These are phyloP conservation scores for Lepraria neglecta DNA, from an alignment of 495 filamentous ascomycete species.

Conservation along the genomic window DNA sequence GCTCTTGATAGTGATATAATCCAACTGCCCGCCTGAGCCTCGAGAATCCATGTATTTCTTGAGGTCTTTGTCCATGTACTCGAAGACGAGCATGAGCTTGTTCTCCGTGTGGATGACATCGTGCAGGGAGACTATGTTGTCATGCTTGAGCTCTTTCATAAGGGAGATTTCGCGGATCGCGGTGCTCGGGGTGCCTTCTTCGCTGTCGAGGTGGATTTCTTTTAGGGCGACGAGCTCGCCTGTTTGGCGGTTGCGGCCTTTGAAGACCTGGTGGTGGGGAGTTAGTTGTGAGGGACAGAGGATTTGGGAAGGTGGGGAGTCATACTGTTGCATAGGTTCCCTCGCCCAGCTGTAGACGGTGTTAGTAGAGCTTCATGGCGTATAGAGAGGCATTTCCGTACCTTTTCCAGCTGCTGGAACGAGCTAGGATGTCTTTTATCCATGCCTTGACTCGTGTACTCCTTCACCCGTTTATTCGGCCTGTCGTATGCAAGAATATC, in stretches of 20 bases:
- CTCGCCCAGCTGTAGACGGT: constrained; percentile 66
- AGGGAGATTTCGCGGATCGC: constrained; percentile 97
- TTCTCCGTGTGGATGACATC: constrained; percentile 99
- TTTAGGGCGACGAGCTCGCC: constrained; percentile 96
- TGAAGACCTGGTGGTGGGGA: constrained; percentile 68
- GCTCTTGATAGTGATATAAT: constrained; percentile 82
- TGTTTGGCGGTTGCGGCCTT: constrained; percentile 91
- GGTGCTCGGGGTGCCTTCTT: constrained; percentile 97
- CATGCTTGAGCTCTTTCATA: constrained; percentile 98
- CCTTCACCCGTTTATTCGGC: background rate
- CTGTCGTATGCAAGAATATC: constrained; percentile 15
- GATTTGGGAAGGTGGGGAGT: constrained; percentile 31
- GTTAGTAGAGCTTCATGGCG: constrained; percentile 22
- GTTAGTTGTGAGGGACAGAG: background rate
- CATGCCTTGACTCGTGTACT: constrained; percentile 44
- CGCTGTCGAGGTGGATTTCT: constrained; percentile 97
- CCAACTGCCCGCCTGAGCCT: constrained; percentile 74
- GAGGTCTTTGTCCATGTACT: constrained; percentile 97
- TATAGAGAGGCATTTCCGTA: constrained; percentile 24
- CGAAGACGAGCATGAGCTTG: constrained; percentile 98
- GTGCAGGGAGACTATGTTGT: constrained; percentile 94
- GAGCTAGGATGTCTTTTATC: constrained; percentile 86
- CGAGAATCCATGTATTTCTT: constrained; percentile 98
- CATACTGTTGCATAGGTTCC: constrained; percentile 96
- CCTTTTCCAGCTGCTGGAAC: constrained; percentile 97